These are phyloP conservation scores for Panellus pusillus DNA, from an alignment of 768 basidiomycete species.

Conservation along the genomic window DNA sequence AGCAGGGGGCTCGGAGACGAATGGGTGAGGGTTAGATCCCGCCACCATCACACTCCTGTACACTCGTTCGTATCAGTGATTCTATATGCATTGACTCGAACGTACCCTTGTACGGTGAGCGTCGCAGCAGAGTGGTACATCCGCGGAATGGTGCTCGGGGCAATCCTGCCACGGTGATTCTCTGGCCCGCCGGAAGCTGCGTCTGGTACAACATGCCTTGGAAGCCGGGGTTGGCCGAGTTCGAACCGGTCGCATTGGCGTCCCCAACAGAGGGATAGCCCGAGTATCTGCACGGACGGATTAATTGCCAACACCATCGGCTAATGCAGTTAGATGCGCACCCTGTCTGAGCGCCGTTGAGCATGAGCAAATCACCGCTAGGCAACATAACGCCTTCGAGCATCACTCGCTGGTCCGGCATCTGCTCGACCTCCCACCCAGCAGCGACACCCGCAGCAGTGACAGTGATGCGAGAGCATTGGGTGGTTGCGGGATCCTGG, in stretches of 20 bases:
- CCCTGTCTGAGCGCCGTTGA: slow-evolving; percentile 33
- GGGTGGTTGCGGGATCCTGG: slow-evolving; percentile 50
- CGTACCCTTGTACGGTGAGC: slow-evolving; percentile 44
- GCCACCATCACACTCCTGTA: slow-evolving; percentile 47
- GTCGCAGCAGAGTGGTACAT: slow-evolving; percentile 60
- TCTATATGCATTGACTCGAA: not conserved
- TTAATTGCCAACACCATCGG: slow-evolving; percentile 31
- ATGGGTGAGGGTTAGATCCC: slow-evolving; percentile 56
- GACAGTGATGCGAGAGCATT: slow-evolving; percentile 51
- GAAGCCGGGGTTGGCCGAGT: too few species aligned
- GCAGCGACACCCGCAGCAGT: slow-evolving; percentile 46
- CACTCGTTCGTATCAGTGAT: not conserved
- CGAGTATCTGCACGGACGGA: slow-evolving; percentile 18
- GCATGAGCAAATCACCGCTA: slow-evolving; percentile 50
- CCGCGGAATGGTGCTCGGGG: slow-evolving; percentile 46
- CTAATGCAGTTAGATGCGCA: slow-evolving; percentile 42
- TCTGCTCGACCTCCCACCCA: slow-evolving; percentile 54
- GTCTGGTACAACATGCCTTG: too few species aligned
- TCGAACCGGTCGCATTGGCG: too few species aligned
- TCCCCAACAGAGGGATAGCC: too few species aligned
- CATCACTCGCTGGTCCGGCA: slow-evolving; percentile 59
- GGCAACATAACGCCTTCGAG: slow-evolving; percentile 59
- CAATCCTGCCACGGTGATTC: slow-evolving; percentile 48
- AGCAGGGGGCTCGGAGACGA: slow-evolving; percentile 29
- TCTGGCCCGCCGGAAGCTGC: slow-evolving; percentile 33